Percentiles rank a stretch among this genome's conserved stretches.
phyloP scores from a whole-genome alignment of 192 early-diverging fungal species.

The Phycomyces nitens region DNA sequence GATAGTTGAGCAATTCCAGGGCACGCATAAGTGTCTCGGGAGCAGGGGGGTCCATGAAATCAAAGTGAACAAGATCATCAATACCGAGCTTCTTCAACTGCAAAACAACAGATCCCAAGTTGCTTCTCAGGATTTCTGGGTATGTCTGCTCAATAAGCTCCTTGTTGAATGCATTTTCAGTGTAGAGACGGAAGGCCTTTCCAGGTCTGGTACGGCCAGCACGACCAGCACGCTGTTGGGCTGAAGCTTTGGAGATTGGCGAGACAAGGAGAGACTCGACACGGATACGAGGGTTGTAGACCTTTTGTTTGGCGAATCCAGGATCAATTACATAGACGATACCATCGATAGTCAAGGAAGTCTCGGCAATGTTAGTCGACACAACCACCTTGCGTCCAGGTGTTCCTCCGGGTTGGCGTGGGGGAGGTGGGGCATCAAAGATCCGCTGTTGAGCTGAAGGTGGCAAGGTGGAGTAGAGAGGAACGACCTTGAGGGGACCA shows the following conservation, averaged over 20 bases:
- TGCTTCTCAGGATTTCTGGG: slow-evolving; percentile 96
- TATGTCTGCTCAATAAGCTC: slow-evolving; percentile 97
- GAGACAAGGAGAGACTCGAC: slow-evolving; percentile 93
- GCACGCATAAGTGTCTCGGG: slow-evolving; percentile 98
- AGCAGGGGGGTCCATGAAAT: slow-evolving; percentile 99
- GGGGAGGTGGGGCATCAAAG: slow-evolving; percentile 86
- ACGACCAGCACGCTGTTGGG: slow-evolving; percentile 96
- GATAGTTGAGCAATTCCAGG: slow-evolving; percentile 90
- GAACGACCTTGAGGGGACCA: slow-evolving; percentile 84
- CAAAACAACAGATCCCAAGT: slow-evolving; percentile 93
- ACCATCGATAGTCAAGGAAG: slow-evolving; percentile 96
- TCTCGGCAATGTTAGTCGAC: slow-evolving; percentile 98
- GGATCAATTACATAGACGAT: slow-evolving; percentile 99
- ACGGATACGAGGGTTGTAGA: slow-evolving; percentile 96
- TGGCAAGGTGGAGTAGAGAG: slow-evolving; percentile 91
- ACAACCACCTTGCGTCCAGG: slow-evolving; percentile 96
- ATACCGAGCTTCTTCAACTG: slow-evolving; percentile 97
- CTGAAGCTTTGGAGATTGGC: slow-evolving; percentile 93
- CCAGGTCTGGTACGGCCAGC: slow-evolving; percentile 97
- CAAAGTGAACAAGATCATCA: slow-evolving; percentile 97
- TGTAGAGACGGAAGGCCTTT: slow-evolving; percentile 97
- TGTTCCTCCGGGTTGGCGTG: slow-evolving; percentile 69
- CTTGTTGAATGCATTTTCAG: slow-evolving; percentile 91
- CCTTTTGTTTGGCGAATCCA: slow-evolving; percentile 99
- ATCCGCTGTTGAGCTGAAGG: slow-evolving; percentile 89